Conservation (phyloP, 2,329 filamentous ascomycete species). For the Helicocarpus griseus region DNA sequence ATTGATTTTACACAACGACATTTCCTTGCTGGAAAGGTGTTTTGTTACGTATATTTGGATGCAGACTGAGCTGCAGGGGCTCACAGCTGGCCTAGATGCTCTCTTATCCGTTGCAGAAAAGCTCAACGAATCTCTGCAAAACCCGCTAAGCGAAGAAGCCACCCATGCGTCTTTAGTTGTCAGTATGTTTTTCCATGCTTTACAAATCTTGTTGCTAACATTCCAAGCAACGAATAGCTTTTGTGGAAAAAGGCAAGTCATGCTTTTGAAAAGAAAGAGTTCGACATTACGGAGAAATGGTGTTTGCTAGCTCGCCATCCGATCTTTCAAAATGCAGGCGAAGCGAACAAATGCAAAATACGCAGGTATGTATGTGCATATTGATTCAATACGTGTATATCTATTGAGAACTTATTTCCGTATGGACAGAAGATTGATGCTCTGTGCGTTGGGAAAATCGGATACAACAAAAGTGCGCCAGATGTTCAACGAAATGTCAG, state of each 20-base stretch:
- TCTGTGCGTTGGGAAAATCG: slow-evolving; percentile 55
- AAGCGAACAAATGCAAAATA: slow-evolving; percentile 58
- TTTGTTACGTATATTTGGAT: slow-evolving; percentile 62
- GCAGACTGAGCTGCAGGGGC: slow-evolving; percentile 39
- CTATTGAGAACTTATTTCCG: slow-evolving; percentile 7
- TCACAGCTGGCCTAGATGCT: slow-evolving; percentile 25
- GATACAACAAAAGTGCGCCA: slow-evolving; percentile 46
- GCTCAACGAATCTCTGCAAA: slow-evolving; percentile 38
- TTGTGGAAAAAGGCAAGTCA: slow-evolving; percentile 72
- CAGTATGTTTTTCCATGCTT: slow-evolving; percentile 9
- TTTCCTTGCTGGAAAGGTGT: slow-evolving; percentile 58
- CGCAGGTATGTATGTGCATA: slow-evolving; percentile 41
- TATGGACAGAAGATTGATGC: slow-evolving; percentile 56
- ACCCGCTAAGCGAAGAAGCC: slow-evolving; percentile 47
- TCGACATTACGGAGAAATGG: slow-evolving; percentile 55
- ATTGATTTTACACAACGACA: slow-evolving; percentile 41
- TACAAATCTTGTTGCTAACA: slow-evolving; percentile 3
- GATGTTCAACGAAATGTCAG: slow-evolving; percentile 51
- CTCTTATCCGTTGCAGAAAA: slow-evolving; percentile 11
- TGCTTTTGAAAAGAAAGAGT: slow-evolving; percentile 44
- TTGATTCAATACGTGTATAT: neutral
- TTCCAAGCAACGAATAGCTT: slow-evolving; percentile 41
- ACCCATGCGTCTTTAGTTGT: slow-evolving; percentile 43
- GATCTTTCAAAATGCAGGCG: slow-evolving; percentile 56
- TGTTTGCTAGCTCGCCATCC: slow-evolving; percentile 58